Base-by-base conservation (phyloP, 768 basidiomycete species). In the Lyophyllum shimeji region DNA sequence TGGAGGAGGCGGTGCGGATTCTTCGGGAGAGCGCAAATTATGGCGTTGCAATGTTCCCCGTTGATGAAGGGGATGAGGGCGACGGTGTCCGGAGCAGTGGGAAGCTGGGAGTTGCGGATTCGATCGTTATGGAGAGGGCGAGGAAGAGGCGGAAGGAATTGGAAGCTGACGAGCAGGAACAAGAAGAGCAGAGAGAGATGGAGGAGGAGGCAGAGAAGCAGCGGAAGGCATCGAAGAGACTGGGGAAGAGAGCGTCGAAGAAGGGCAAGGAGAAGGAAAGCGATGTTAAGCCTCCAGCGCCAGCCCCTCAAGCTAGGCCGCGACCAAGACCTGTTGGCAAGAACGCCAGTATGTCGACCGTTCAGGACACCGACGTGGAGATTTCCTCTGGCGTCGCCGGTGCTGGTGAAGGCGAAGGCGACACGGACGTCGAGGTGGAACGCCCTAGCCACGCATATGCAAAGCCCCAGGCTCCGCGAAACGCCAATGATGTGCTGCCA, bases 1-100 rank as follows among this genome's bases (percentile, higher is more conserved):
- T 68, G 47, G 60, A 71, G 17, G 65, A 76, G 43, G 92, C 90
- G 0, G 63, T 88, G 11, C 64, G 70, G 20, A 82, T 90, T 5
- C 69, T 95, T 47, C 79, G 84, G 25, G 86, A 90, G 45, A 95
- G 93, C 56, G 80, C 87, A 0, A 82, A 82, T 33, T 97, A 93
- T 65, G 95, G 95, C 0, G 86, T 87, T 7, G 85, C 87, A 6
- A 89, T 90, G 85, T 95, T 93, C 67, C 90, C 91, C 0, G 87
- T 84, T 40, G 81, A 81, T 42, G 77, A 72, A 0, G 86, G 83
- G 39, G 81, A 81, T 45, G 77, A 70, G 2, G 76, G 73, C 2
- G 77, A 74, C 33, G 65, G 53, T 0, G 65, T 63, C 20, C 55
- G 60, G 15, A 65, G 70, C 20, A 56, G 62, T 37, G 65, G 68